Evolutionary conservation across 2,329 filamentous ascomycete species (phyloP), one percentile per base, ranked within the genome.

Genomic region (Aspergillus sp.): DNA sequence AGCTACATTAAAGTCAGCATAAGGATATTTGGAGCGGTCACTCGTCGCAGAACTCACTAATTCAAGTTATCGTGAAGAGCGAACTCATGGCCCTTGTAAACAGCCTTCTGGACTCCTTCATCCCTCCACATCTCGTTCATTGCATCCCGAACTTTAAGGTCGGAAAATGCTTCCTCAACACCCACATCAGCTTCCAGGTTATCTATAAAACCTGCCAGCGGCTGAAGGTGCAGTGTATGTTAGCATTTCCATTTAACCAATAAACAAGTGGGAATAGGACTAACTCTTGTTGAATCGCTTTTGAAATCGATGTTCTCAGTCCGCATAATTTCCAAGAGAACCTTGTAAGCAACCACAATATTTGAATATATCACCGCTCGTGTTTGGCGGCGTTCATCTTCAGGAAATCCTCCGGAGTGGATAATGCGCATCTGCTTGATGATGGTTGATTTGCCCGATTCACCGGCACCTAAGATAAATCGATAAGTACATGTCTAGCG

Each of bases 381-480:
- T 84, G 91, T 96, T 81, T 97, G 91, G 64, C 96, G 86, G 75
- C 92, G 90, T 75, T 98, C 95, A 63, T 86, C 87, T 69, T 90
- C 90, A 70, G 87, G 91, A 79, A 98, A 98, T 51, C 95, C 93
- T 75, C 92, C 88, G 14, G 91, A 87, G 75, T 98, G 95, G 68
- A 99, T 97, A 76, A 99, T 87, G 75, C 93, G 93, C 95, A 99
- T 98, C 82, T 98, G 93, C 80, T 98, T 98, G 64, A 98, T 85
- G 59, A 98, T 93, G 1, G 93, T 98, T 8, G 93, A 97, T 78
- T 98, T 98, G 64, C 93, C 91, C 58, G 90, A 95, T 78, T 98
- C 93, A 72, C 93, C 93, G 68, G 93, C 93, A 75, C 93, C 93
- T 97, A 49, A 14, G 37, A 15, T 63, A 40, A 41, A 17, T 41